Evolutionary conservation across 140 eudicot species (phyloP).

Genomic region (Flaveria floridana): DNA sequence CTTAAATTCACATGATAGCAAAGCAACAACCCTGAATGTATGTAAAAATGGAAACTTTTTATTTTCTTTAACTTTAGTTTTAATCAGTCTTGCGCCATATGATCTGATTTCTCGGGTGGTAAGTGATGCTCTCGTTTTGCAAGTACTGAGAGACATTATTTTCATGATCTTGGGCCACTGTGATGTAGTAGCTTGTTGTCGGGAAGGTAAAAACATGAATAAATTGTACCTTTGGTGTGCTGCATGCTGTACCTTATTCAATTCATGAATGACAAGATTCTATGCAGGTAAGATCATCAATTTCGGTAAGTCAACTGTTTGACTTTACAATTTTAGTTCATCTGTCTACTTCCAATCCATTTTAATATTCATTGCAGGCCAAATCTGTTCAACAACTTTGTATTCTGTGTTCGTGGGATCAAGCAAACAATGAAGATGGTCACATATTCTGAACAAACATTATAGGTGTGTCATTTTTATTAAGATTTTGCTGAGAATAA

Average conservation of each 20-base stretch:
- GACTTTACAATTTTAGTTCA: constrained; percentile 34
- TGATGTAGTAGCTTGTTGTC: constrained; percentile 19
- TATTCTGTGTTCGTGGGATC: not conserved
- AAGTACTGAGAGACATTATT: not conserved
- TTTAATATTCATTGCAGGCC: constrained; percentile 30
- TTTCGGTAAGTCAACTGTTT: constrained; percentile 24
- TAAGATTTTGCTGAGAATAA: not conserved
- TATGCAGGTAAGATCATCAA: constrained; percentile 26
- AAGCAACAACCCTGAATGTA: not conserved
- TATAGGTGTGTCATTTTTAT: constrained; percentile 21
- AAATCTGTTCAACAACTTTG: constrained; percentile 29
- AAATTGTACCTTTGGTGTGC: constrained; percentile 12
- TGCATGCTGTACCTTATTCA: not conserved
- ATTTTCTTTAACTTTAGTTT: not conserved
- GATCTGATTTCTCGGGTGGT: constrained; percentile 8
- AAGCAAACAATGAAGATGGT: constrained; percentile 15
- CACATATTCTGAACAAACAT: constrained; percentile 16
- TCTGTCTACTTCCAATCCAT: constrained; percentile 23
- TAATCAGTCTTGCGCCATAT: constrained; percentile 1
- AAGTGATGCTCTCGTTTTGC: not conserved
- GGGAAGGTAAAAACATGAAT: constrained; percentile 14
- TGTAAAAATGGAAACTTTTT: constrained; percentile 4
- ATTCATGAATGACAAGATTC: constrained; percentile 26
- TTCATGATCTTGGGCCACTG: not conserved
- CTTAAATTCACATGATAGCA: not conserved